Conservation (phyloP, 306 rosid species). For the Quercus robur region DNA sequence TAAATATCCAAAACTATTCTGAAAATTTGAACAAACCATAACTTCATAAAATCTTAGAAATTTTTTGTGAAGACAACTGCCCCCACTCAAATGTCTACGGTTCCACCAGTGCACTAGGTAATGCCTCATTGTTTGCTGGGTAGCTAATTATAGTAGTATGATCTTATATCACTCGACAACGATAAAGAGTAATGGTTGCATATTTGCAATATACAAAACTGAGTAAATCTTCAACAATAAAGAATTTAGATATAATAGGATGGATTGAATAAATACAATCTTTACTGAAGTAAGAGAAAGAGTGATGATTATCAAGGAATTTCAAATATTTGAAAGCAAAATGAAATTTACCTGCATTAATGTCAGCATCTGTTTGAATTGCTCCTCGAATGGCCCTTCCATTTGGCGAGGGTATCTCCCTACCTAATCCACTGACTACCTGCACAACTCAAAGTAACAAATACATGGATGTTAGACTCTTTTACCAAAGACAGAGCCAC, state of each 20-base stretch:
- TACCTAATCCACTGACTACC: slow-evolving; percentile 95
- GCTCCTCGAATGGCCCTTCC: slow-evolving; percentile 87
- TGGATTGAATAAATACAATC: background rate
- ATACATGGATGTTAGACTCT: background rate
- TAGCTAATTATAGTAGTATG: background rate
- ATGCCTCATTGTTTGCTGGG: background rate
- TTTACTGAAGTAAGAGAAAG: background rate
- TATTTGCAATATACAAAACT: background rate
- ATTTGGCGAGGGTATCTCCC: slow-evolving; percentile 93
- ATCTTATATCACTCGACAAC: background rate
- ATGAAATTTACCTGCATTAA: slow-evolving; percentile 62
- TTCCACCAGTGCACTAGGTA: background rate
- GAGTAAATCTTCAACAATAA: no score
- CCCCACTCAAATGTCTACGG: no score
- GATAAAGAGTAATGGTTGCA: background rate
- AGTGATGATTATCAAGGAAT: background rate
- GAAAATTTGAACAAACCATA: no score
- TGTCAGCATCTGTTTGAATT: slow-evolving; percentile 93
- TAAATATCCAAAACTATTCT: no score
- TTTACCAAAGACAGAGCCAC: no score
- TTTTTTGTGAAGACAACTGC: no score
- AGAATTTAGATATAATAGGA: background rate
- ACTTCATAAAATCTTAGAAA: no score
- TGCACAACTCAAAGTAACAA: slow-evolving; percentile 35
- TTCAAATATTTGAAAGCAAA: background rate